Base-by-base conservation (phyloP, 345 rosid genomes). In the Cochlearia excelsa region DNA sequence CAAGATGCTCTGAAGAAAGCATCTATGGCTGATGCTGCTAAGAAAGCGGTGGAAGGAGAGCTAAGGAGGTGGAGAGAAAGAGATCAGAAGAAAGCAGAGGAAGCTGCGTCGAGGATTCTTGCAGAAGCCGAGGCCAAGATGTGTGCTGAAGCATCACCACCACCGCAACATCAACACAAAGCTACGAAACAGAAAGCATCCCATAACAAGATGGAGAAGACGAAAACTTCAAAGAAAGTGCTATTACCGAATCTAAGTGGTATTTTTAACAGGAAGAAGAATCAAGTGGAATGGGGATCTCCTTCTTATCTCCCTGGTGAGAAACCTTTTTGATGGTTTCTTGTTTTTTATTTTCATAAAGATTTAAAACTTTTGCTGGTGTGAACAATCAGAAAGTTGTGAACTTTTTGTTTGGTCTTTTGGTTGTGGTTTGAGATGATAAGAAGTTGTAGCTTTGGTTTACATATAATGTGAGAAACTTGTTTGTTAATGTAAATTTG, bases 21-120 rank as follows among this genome's bases (percentile, higher is more conserved):
- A 48, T 85, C 86, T 68, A 92, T 84, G 95, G 95, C 96, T 10
- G 95, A 92, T 75, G 93, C 96, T 41, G 98, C 98, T 27, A 88
- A 81, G 81, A 82, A 59, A 58, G 96, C 95, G 0, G 93, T 92
- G 46, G 93, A 92, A 77, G 98, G 95, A 72, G 98, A 92, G 70
- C 93, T 92, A 26, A 74, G 77, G 62, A 84, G 83, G 69, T 84
- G 98, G 98, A 88, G 82, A 0, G 95, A 88, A 70, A 74, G 89
- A 65, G 98, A 92, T 58, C 88, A 84, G 68, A 84, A 83, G 84
- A 86, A 86, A 74, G 95, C 93, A 39, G 82, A 84, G 52, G 96
- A 84, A 81, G 80, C 76, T 26, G 89, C 87, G 16, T 66, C 97
- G 3, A 79, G 87, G 42, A 84, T 92, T 74, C 74, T 86, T 47